Conservation (phyloP, 2,329 filamentous ascomycete genomes). For the Fusarium devonianum region DNA sequence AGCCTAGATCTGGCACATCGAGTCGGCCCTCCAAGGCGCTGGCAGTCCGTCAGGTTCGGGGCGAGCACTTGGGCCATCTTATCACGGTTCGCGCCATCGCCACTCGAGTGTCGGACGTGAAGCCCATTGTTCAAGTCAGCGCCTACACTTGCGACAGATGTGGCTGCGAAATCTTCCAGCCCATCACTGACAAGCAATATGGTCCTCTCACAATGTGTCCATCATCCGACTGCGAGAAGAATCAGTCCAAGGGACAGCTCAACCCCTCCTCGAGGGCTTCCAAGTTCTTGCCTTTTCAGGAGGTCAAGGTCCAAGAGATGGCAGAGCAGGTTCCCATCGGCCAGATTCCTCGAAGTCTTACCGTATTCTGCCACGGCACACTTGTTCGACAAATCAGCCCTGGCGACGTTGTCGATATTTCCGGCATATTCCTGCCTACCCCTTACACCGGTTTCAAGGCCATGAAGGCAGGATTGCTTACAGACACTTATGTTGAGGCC, state of each 20-base stretch:
- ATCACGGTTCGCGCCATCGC: slow-evolving; percentile 95
- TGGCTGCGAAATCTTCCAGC: slow-evolving; percentile 97
- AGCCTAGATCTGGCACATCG: slow-evolving; percentile 78
- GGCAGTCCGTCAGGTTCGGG: slow-evolving; percentile 91
- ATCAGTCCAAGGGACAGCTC: slow-evolving; percentile 91
- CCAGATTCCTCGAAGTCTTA: slow-evolving; percentile 92
- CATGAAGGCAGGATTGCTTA: slow-evolving; percentile 93
- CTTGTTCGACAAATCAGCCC: slow-evolving; percentile 88
- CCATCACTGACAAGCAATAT: slow-evolving; percentile 89
- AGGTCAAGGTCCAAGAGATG: slow-evolving; percentile 98
- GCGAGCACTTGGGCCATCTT: slow-evolving; percentile 89
- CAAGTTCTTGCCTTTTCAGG: slow-evolving; percentile 97
- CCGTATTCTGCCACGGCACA: slow-evolving; percentile 86
- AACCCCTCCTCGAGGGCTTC: slow-evolving; percentile 95
- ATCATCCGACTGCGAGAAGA: slow-evolving; percentile 86
- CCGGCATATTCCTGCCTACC: slow-evolving; percentile 94
- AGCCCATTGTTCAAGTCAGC: slow-evolving; percentile 96
- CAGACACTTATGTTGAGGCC: slow-evolving; percentile 95
- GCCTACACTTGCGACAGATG: slow-evolving; percentile 98
- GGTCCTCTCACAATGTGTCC: slow-evolving; percentile 86
- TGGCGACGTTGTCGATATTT: slow-evolving; percentile 91
- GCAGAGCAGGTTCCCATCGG: slow-evolving; percentile 99
- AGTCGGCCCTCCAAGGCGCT: slow-evolving; percentile 71
- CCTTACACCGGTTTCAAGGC: slow-evolving; percentile 99
- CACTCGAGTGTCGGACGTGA: slow-evolving; percentile 95